Base-by-base conservation (phyloP, 306 rosid species). In the Crotalaria pallida region DNA sequence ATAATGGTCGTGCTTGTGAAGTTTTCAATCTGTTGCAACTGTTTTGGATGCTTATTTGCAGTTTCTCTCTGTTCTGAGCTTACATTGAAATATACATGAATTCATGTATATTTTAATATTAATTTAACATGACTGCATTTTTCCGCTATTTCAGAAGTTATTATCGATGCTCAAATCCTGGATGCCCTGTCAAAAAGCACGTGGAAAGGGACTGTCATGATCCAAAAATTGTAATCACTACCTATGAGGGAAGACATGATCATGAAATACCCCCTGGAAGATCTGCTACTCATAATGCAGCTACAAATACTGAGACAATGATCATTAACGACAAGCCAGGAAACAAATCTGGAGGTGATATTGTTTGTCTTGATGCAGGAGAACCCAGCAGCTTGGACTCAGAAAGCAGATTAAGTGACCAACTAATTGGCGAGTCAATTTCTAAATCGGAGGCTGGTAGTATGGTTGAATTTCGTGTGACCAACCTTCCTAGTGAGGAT, bases 161-260 rank as follows among this genome's bases (percentile, higher is more conserved):
- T 67, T 93, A 88, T 70, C 87, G 98, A 65, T 93, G 98, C 84
- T 88, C 98, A 10, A 76, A 53, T 81, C 85, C 90, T 21, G 94
- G 96, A 78, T 93, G 98, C 81, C 90, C 91, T 2, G 97, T 72
- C 67, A 93, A 88, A 83, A 93, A 90, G 81, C 96, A 90, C 47
- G 89, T 93, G 40, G 96, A 93, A 84, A 88, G 96, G 79, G 92
- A 96, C 31, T 76, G 89, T 60, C 81, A 84, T 49, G 93, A 90
- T 77, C 49, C 80, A 17, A 90, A 84, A 82, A 71, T 82, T 69
- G 87, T 93, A 33, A 80, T 88, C 59, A 78, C 96, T 68, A 90
- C 93, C 50, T 93, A 93, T 40, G 96, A 90, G 79, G 96, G 96
- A 71, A 83, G 85, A 33, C 98, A 93, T 79, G 84, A 82, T 72